A percentile compares a stretch with the other conserved stretches of the same genome.
Conservation (phyloP, 140 eudicot species). For the Cichorium intybus region DNA sequence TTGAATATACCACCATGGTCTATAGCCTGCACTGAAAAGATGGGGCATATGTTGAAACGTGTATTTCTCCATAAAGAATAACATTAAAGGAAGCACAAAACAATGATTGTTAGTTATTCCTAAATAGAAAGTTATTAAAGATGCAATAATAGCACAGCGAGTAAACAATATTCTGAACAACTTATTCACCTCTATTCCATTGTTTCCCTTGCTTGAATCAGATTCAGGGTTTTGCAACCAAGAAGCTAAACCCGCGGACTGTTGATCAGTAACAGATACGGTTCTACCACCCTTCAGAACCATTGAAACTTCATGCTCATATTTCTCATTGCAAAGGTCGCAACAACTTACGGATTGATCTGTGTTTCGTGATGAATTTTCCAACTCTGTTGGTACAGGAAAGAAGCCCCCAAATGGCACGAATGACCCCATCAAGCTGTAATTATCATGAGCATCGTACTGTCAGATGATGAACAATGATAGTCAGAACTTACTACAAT, state of each 20-base stretch:
- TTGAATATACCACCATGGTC: slow-evolving; percentile 46
- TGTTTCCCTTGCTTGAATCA: slow-evolving; percentile 31
- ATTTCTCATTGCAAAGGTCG: slow-evolving; percentile 63
- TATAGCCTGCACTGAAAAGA: slow-evolving; percentile 78
- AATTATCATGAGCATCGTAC: slow-evolving; percentile 52
- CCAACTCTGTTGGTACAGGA: slow-evolving; percentile 52
- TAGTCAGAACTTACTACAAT: no score
- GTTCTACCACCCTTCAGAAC: slow-evolving; percentile 44
- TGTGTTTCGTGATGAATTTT: slow-evolving; percentile 22
- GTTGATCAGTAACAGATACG: slow-evolving; percentile 44
- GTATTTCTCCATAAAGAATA: slow-evolving; percentile 1
- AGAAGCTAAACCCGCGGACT: slow-evolving; percentile 46
- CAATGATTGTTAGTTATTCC: neutral
- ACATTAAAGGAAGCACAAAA: neutral
- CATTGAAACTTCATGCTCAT: slow-evolving; percentile 60
- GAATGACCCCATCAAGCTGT: slow-evolving; percentile 95
- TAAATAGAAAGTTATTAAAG: neutral
- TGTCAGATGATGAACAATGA: slow-evolving; percentile 48
- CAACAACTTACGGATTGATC: slow-evolving; percentile 47
- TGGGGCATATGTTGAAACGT: slow-evolving; percentile 34
- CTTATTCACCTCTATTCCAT: slow-evolving; percentile 47
- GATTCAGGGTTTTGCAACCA: slow-evolving; percentile 54
- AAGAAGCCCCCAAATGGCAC: slow-evolving; percentile 91
- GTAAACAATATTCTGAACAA: slow-evolving; percentile 23
- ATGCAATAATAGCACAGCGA: neutral